A percentile compares a stretch with the other conserved stretches of the same genome.
phyloP scores from a whole-genome alignment of 1,284 basidiomycete genomes.

The Sanghuangporus baumii region DNA sequence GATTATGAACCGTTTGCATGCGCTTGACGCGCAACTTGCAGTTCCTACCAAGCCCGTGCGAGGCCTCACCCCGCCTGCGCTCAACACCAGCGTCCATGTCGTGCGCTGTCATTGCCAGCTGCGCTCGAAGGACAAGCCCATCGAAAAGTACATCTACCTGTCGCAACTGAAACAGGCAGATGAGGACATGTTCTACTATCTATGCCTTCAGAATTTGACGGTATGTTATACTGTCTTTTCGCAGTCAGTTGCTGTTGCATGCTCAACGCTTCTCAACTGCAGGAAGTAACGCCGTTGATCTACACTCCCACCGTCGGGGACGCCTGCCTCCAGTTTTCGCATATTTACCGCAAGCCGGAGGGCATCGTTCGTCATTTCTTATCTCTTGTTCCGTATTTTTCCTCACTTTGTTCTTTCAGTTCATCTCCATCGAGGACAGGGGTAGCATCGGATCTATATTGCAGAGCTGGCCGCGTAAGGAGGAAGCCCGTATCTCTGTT shows the following conservation, averaged over 20 bases:
- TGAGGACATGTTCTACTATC: constrained; percentile 67
- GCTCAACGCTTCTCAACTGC: constrained; percentile 10
- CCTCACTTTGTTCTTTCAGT: constrained; percentile 37
- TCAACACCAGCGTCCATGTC: constrained; percentile 50
- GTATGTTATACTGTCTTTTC: constrained; percentile 25
- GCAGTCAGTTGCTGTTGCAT: background rate
- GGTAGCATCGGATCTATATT: constrained; percentile 70
- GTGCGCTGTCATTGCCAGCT: constrained; percentile 63
- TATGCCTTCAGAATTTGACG: constrained; percentile 63
- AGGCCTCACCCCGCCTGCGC: constrained; percentile 61
- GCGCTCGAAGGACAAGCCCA: constrained; percentile 62
- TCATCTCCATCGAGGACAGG: constrained; percentile 83
- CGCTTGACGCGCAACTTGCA: constrained; percentile 26
- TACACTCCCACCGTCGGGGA: constrained; percentile 94
- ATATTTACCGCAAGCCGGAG: constrained; percentile 79
- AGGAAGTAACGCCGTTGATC: constrained; percentile 78
- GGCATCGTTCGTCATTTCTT: constrained; percentile 50
- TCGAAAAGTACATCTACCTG: constrained; percentile 84
- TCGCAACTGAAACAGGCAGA: constrained; percentile 69
- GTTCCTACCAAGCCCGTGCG: constrained; percentile 42
- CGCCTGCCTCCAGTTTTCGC: constrained; percentile 81
- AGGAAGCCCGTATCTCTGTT: constrained; percentile 77
- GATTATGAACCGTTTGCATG: constrained; percentile 14
- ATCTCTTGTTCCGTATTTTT: constrained; percentile 21
- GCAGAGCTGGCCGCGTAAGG: constrained; percentile 68